Evolutionary conservation across 139 green algal genomes (phyloP), one percentile per base, ranked within the genome.

Genomic region (Coelastrella sp.): DNA sequence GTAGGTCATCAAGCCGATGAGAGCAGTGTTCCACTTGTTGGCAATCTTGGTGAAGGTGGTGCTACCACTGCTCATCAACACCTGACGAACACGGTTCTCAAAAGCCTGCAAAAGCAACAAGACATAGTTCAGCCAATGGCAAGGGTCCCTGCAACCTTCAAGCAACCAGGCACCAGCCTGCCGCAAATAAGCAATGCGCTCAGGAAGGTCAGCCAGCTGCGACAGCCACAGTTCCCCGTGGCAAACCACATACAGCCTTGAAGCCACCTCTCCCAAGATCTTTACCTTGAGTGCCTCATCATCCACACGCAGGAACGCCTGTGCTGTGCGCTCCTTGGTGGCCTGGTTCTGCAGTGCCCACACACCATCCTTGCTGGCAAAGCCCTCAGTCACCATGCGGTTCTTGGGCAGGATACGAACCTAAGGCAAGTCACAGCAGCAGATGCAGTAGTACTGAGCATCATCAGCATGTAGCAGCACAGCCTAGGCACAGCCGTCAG

Each of bases 11-110:
- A 99, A 94, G 5, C 97, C 98, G 92, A 99, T 99, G 6, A 99
- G 96, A 61, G 97, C 97, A 17, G 98, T 99, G 95, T 99, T 99
- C 97, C 98, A 98, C 96, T 99, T 99, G 97, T 99, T 99, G 83
- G 96, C 98, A 83, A 99, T 99, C 97, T 99, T 99, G 89, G 98
- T 99, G 96, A 99, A 99, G 61, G 98, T 99, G 86, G 98, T 99
- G 88, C 95, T 96, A 87, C 98, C 98, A 47, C 94, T 98, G 23
- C 95, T 98, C 98, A 99, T 99, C 80, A 99, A 95, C 78, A 99
- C 95, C 89, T 96, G 92, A n/a, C 98, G 95, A 58, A 99, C 94
- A 83, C 98, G 95, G 85, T 95, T 95, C 93, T 95, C 93, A 71
- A 90, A 90, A 6, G 77, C 14, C 77, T 76, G 68, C 68, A 71